Conservation (phyloP, 257 asterid genomes). For the Nyctanthes arbortristis region DNA sequence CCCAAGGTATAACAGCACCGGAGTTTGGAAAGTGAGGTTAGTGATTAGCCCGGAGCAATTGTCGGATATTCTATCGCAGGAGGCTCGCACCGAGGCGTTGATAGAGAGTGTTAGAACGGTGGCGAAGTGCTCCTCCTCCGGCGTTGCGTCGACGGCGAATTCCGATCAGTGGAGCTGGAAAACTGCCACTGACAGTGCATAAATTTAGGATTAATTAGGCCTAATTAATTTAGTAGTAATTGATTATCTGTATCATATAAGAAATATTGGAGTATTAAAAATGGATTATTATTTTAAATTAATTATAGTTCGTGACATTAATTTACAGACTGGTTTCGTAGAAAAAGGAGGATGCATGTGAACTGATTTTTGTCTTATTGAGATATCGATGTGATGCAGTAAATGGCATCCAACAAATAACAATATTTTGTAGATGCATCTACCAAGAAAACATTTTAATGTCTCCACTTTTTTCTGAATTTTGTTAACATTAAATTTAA, state of each 20-base stretch:
- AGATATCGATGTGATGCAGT: not conserved
- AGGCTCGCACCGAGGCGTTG: slow-evolving; percentile 53
- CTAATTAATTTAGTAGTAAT: no score
- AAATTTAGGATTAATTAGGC: not conserved
- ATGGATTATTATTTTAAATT: not conserved
- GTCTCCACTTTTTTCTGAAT: no score
- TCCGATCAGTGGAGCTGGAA: slow-evolving; percentile 40
- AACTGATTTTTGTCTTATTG: not conserved
- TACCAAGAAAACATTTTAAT: no score
- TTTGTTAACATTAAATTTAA: no score
- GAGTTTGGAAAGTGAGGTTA: slow-evolving; percentile 61
- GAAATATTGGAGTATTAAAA: not conserved
- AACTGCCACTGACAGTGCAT: not conserved
- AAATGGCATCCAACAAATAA: not conserved
- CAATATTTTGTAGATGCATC: no score
- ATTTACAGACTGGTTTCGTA: not conserved
- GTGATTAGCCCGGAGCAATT: slow-evolving; percentile 51
- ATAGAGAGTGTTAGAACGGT: slow-evolving; percentile 56
- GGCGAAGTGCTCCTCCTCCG: slow-evolving; percentile 43
- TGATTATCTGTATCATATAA: no score
- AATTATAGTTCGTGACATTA: not conserved
- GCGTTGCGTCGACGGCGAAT: slow-evolving; percentile 18
- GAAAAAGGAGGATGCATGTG: slow-evolving; percentile 1
- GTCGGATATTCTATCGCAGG: slow-evolving; percentile 58
- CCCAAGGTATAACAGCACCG: slow-evolving; percentile 36